These are phyloP conservation scores for Dimargaris xerosporica DNA, from an alignment of 192 early-diverging fungal genomes.

Conservation along the genomic window DNA sequence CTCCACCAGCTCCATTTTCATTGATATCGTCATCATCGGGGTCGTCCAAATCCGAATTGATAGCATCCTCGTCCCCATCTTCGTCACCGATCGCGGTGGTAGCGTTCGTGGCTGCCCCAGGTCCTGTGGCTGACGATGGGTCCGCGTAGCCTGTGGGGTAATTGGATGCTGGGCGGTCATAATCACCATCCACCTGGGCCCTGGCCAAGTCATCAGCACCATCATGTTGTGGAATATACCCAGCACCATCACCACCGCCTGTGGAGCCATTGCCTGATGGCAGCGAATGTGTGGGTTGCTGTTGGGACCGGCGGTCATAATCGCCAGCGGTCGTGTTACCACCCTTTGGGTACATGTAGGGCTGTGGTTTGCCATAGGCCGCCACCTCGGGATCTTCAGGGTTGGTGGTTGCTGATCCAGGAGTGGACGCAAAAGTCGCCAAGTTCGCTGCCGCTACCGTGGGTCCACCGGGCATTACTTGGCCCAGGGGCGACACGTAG, in stretches of 20 bases:
- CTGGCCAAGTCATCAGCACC: slow-evolving; percentile 21
- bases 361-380: slow-evolving; percentile 14
- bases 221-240: slow-evolving; percentile 40
- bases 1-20: slow-evolving; percentile 34
- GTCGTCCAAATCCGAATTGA: slow-evolving; percentile 60
- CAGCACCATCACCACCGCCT: neutral
- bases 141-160: slow-evolving; percentile 33
- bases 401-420: slow-evolving; percentile 14
- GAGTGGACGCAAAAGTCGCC: slow-evolving; percentile 19
- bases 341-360: slow-evolving; percentile 9
- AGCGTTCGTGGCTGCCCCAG: too few species aligned
- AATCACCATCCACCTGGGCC: slow-evolving; percentile 22
- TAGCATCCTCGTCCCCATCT: slow-evolving; percentile 37
- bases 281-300: slow-evolving; percentile 13
- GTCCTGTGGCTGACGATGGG: slow-evolving; percentile 9
- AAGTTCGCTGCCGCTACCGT: slow-evolving; percentile 19
- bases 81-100: neutral
- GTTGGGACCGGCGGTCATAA: slow-evolving; percentile 8
- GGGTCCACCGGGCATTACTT: slow-evolving; percentile 8
- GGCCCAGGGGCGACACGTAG: slow-evolving; percentile 5
- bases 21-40: slow-evolving; percentile 39
- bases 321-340: neutral
- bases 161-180: slow-evolving; percentile 15
- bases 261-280: neutral
- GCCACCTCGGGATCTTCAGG: slow-evolving; percentile 13